Base-by-base conservation (phyloP, 306 rosid genomes). In the Arachis hypogaea region DNA sequence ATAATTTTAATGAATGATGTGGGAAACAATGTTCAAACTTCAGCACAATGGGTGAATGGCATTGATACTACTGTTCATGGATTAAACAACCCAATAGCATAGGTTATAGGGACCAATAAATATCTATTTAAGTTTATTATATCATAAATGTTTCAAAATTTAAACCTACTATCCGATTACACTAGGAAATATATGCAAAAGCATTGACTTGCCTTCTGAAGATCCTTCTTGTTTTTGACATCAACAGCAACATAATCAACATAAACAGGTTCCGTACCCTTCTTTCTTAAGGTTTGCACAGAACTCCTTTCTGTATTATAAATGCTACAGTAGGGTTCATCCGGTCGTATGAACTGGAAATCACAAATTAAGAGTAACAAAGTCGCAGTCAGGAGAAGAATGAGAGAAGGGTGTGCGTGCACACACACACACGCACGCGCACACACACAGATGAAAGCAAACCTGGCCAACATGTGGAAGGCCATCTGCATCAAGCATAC, bases 401-500 rank as follows among this genome's bases (percentile, higher is more conserved):
- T 10, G 41, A n/a, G 22, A 38, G 38, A 33, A 4, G 4, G 3
- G 38, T 33, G 38, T 33, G 38, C 38, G 38, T 33, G 38, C 38
- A 33, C 38, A 33, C 38, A 33, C 38, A 33, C 38, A 33, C 38
- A 33, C 38, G 2, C 38, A 2, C 3, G 0, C 4, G 0, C 4
- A 2, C 4, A 33, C 4, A 12, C 7, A 11, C 62, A 57, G 0
- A 11, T 11, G 4, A 46, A 64, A 60, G 63, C 90, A 78, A 82
- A 94, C 99, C 99, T 94, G 99, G 73, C 99, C 99, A 86, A 94
- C 97, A 82, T 86, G 84, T 63, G 99, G 99, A 69, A 94, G 99
- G 68, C 99, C 99, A 83, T 94, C 99, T 41, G 90, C 82, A 83
- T 92, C 99, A 9, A 94, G 77, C 2, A 65, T 59, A 52, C 55